Evolutionary conservation across 306 rosid genomes (phyloP), one percentile per base, ranked within the genome.

Genomic region (Leucaena leucocephala): DNA sequence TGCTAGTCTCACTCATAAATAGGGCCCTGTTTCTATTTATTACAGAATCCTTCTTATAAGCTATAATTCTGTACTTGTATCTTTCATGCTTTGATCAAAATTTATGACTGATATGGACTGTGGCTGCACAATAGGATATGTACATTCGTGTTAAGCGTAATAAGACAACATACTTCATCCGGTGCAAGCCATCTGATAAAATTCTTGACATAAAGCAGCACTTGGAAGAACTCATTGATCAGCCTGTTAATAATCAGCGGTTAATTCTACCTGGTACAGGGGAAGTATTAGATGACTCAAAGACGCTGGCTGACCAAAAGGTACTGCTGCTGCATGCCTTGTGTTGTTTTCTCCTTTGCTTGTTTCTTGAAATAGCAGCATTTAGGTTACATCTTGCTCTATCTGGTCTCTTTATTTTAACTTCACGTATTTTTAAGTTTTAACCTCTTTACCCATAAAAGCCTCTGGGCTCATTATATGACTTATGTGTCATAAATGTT

Each of bases 101-200:
- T 11, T 61, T 11, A 33, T 33, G 8, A 61, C 40, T 61, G 67
- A 61, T 33, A 5, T 61, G 38, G 42, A 61, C n/a, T 61, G 8
- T 61, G 67, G 38, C 36, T 61, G 8, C 40, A 33, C 40, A 2
- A 61, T 61, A 61, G 67, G 67, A 61, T 61, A 61, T 61, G 40
- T 61, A 61, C 67, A 61, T 61, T 61, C 67, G 67, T 61, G 67
- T 61, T 33, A 61, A 61, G 40, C 67, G 40, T 61, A 13, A 13
- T 13, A 33, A 61, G 67, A 61, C 67, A 61, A 61, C 67, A 11
- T 61, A 61, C 67, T 61, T 61, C 40, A 33, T 61, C 67, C 16
- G 40, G n/a, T 61, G 67, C 40, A 61, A 61, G 67, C 67, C 67
- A 61, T 61, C 67, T 61, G 67, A 61, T 34, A 61, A 61, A 61